Evolutionary conservation across 1,284 basidiomycete genomes (phyloP), one percentile per base, ranked within the genome.

Genomic region (Anthracocystis walkeri): DNA sequence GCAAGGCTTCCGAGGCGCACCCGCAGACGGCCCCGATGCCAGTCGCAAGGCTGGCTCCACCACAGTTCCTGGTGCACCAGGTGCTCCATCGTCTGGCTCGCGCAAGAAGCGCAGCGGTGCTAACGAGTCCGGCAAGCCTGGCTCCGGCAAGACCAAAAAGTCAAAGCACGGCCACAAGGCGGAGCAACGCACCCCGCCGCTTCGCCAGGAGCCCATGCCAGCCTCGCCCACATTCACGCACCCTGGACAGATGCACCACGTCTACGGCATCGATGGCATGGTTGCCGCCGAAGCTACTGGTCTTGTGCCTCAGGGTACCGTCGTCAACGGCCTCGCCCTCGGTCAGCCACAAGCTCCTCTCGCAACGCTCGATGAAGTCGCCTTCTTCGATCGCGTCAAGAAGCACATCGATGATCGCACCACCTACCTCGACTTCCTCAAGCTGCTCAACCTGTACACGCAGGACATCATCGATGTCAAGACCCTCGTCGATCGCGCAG

Each of bases 371-470:
- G 93, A 94, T 74, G 95, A 97, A 82, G 89, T 96, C 25, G 88
- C 92, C 14, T 98, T 98, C 88, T 98, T 98, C 82, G 95, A 98
- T 83, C 90, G 93, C 56, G 92, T 94, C 79, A 95, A 94, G 85
- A 92, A 92, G 67, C 89, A 90, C 49, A 89, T 97, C 66, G 85
- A 95, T 79, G 93, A 92, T 83, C 91, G 93, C 42, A 91, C 94
- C 58, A 91, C 92, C 4, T 98, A 97, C 87, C 92, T 95, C 85
- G 96, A 98, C 86, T 98, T 99, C 87, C 88, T 99, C 76, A 97
- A 96, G 85, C 88, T 97, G 62, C 90, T 97, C 83, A 98, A 98
- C 84, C 88, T 98, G 1, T 99, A 96, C 85, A 93, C 94, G 2
- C 94, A 97, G 84, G 94, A 95, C 63, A 81, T 89, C 90, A 95